Evolutionary conservation across 257 asterid genomes (phyloP), one percentile per base, ranked within the genome.

Genomic region (Solanum neorickii): DNA sequence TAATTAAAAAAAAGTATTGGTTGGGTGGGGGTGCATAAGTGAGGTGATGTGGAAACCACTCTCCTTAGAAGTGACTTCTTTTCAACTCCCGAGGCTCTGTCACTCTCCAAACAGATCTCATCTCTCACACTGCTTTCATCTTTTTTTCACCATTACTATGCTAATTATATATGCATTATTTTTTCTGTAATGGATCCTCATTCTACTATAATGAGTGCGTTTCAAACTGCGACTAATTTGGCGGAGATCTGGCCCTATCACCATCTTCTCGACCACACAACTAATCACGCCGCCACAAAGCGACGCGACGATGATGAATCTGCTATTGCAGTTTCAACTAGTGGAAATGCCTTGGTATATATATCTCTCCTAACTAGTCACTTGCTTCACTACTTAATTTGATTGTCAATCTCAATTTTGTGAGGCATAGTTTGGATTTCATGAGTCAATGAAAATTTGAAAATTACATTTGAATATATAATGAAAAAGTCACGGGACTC

Each of bases 241-340:
- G 68, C 88, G 11, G 94, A 92, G 91, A 92, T 90, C 91, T 92
- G 94, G 94, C 91, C 87, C 84, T 83, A 85, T 66, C 74, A 78
- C 86, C 90, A 90, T 90, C 93, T 65, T 25, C n/a, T 86, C 87
- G 89, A 88, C 83, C 91, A 87, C 37, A 85, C 12, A 68, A 75
- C 80, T 33, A 83, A 66, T 69, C 84, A 60, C 59, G 68, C 68
- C 59, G 60, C 88, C 76, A 14, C 90, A 90, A 86, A 87, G 88
- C 87, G 89, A 6, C 72, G 91, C 14, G 89, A 90, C 52, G 91
- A 89, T 25, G 92, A 90, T 29, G 92, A 91, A 29, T 75, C 89
- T 6, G 86, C 86, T 37, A 87, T 86, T 14, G 89, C 89, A 52
- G 90, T 84, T 88, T 91, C 92, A 39, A 90, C 89, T 78, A 90